Base-by-base conservation (phyloP, 208 protist genomes). In the Blastocrithidia nonstop region DNA sequence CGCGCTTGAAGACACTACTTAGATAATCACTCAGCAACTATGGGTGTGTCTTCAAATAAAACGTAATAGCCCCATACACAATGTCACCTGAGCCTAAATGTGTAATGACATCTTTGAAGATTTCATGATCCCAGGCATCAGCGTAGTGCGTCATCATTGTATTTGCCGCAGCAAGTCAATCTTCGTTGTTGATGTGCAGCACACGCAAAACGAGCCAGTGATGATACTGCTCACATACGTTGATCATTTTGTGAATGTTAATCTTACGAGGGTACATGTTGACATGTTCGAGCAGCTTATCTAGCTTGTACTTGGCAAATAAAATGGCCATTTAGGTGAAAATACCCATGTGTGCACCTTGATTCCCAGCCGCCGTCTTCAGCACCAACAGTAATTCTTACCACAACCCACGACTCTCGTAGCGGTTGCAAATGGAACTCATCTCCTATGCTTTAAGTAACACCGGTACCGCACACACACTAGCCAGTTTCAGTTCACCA, bases 321-420 rank as follows among this genome's bases (percentile, higher is more conserved):
- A 99, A 59, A 20, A 99, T 78, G 39, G 93, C 97, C 42, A 99
- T 95, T 65, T 97, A 96, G 23, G 98, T 99, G 78, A 99, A 99
- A 67, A 99, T 98, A 47, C 91, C 94, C 74, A 97, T 95, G 66
- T 99, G 98, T 2, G 97, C 96, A 17, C 96, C 82, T 51, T 98
- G 95, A 22, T 92, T 62, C 23, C 61, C 63, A 6, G 97, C 62
- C 36, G 95, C 97, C 26, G 75, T 82, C 59, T 98, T 97, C 35
- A 99, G 63, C 1, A 99, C 73, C 5, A 54, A 36, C 25, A 98
- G 94, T 15, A 98, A 46, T 54, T 99, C 88, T 25, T 98, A 89
- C 74, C 97, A 97, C 54, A 97, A 66, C 37, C 85, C 88, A 39
- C 67, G 61, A 3, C 37, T 55, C 64, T 94, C 86, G 60, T 94